phyloP scores from a whole-genome alignment of 306 rosid genomes.

The Betula pendula region DNA sequence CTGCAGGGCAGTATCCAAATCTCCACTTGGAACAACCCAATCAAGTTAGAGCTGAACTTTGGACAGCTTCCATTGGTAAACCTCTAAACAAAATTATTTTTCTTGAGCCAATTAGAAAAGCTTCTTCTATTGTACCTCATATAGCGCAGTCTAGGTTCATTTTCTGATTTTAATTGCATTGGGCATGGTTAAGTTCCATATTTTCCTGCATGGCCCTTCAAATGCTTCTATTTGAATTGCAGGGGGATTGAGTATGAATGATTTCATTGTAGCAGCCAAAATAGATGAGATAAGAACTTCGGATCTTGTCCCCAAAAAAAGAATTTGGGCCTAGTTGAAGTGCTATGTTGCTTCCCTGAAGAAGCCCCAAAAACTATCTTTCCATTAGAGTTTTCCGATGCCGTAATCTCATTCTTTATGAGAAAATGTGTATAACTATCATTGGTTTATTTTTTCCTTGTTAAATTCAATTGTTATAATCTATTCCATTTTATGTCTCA shows the following conservation, averaged over 20 bases:
- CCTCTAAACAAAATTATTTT: background rate
- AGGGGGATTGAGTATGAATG: constrained; percentile 96
- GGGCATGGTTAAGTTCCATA: background rate
- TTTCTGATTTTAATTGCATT: constrained; percentile 7
- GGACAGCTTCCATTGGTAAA: constrained; percentile 83
- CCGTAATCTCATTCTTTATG: background rate
- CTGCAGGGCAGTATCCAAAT: constrained; percentile 70
- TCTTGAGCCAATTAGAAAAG: background rate
- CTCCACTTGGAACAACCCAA: constrained; percentile 78
- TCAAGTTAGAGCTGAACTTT: constrained; percentile 78
- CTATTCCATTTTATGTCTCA: background rate
- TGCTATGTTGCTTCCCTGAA: background rate
- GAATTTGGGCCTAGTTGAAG: constrained; percentile 76
- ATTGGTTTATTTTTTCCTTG: background rate
- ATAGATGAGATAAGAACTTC: constrained; percentile 75
- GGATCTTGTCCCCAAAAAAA: constrained; percentile 80
- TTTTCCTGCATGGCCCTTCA: constrained; percentile 17
- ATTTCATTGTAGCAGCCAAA: constrained; percentile 85
- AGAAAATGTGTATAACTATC: background rate
- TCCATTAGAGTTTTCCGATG: background rate
- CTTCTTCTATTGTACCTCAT: background rate
- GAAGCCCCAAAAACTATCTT: background rate
- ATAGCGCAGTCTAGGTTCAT: background rate
- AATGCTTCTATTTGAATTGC: constrained; percentile 39
- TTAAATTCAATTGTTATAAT: background rate